Evolutionary conservation across 2,329 filamentous ascomycete species (phyloP).

Genomic region (Sporothrix schenckii): DNA sequence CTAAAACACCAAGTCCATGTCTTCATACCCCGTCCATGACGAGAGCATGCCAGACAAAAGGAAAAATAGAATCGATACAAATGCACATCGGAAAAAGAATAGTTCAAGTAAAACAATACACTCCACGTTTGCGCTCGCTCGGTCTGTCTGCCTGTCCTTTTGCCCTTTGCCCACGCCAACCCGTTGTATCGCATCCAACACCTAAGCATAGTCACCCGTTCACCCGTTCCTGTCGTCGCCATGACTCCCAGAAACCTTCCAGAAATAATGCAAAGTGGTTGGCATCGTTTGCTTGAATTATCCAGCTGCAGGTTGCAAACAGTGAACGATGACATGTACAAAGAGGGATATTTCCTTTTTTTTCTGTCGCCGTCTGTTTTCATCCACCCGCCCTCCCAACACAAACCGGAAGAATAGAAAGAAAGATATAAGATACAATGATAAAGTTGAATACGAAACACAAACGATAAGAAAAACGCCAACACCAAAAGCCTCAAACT

Average conservation of each 20-base stretch:
- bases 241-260: background rate
- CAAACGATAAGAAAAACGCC: background rate
- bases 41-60: background rate
- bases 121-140: slow-evolving; percentile 14
- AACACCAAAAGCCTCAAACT: slow-evolving; percentile 15
- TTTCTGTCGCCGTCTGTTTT: background rate
- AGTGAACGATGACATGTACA: background rate
- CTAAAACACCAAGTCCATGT: no score
- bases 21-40: no score
- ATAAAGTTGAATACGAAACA: background rate
- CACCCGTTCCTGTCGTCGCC: background rate
- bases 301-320: slow-evolving; percentile 13
- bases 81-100: background rate
- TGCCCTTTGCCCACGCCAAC: background rate
- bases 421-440: background rate
- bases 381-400: background rate
- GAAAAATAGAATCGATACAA: background rate
- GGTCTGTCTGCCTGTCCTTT: background rate
- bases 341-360: background rate
- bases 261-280: background rate
- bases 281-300: slow-evolving; percentile 6
- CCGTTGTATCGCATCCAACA: background rate
- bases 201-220: background rate
- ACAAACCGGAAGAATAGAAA: slow-evolving; percentile 7
- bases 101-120: background rate